These are phyloP conservation scores for Penicillium sp. DNA, from an alignment of 2,329 filamentous ascomycete genomes.

Conservation along the genomic window DNA sequence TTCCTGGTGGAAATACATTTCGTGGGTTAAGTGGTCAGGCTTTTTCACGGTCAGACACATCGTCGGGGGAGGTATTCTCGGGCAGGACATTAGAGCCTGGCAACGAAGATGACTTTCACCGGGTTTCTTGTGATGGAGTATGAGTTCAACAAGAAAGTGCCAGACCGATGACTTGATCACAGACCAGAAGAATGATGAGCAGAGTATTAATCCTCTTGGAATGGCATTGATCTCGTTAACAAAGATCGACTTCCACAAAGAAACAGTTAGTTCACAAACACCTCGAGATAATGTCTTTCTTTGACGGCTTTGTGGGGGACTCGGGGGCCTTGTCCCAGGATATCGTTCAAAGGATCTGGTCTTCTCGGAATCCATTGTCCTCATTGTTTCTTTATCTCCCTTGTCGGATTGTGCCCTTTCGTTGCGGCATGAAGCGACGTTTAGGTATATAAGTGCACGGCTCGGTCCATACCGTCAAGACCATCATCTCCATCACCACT, in stretches of 20 bases:
- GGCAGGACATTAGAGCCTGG: not conserved
- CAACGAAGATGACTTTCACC: not conserved
- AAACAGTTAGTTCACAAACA: not conserved
- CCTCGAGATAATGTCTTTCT: not conserved
- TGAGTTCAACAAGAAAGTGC: not conserved
- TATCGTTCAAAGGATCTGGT: not conserved
- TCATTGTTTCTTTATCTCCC: not conserved
- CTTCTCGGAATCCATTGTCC: not conserved
- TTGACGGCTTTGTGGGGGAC: not conserved
- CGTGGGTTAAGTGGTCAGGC: not conserved
- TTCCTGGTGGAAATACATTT: not conserved
- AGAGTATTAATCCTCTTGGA: not conserved
- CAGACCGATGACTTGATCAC: not conserved
- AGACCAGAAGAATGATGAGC: no score
- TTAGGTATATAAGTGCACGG: no score
- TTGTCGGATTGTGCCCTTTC: no score
- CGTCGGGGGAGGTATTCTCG: not conserved
- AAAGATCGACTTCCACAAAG: not conserved
- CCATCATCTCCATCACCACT: not conserved
- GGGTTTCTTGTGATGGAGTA: not conserved
- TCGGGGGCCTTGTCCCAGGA: not conserved
- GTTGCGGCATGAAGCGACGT: no score
- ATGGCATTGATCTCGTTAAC: not conserved
- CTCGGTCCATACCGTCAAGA: not conserved
- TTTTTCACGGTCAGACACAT: not conserved